These are phyloP conservation scores for Leishmania major DNA, from an alignment of 208 protist genomes.

Conservation along the genomic window DNA sequence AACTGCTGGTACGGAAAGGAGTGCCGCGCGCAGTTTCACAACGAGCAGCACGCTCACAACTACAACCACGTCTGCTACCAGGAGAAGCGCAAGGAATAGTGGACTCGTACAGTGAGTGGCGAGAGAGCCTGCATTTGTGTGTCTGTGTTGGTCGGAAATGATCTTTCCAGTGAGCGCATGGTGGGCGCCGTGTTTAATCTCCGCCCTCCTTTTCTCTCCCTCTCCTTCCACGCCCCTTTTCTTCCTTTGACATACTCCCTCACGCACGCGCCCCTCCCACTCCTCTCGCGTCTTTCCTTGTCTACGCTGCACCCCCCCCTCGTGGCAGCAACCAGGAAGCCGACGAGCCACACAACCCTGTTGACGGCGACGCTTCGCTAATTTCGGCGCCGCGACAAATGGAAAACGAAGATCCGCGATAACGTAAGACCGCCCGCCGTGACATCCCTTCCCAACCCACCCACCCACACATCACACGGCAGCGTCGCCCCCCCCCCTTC, in stretches of 20 bases:
- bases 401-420: too few species aligned
- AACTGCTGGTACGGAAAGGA: constrained; percentile 91
- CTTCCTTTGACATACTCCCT: background rate
- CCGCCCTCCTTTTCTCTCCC: background rate
- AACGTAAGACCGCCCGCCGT: too few species aligned
- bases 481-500: too few species aligned
- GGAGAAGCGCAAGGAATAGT: constrained; percentile 84
- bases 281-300: too few species aligned
- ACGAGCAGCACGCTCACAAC: constrained; percentile 77
- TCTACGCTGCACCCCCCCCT: background rate
- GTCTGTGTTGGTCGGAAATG: background rate
- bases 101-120: background rate
- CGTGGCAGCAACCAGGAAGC: too few species aligned
- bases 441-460: background rate
- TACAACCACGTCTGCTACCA: constrained; percentile 91
- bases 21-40: constrained; percentile 87
- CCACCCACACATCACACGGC: background rate
- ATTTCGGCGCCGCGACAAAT: background rate
- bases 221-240: background rate
- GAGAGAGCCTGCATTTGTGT: too few species aligned
- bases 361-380: background rate
- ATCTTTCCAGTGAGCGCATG: background rate
- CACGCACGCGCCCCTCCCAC: background rate
- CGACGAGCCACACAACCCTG: background rate
- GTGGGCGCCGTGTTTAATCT: background rate